A percentile compares a stretch with the other conserved stretches of the same genome.
Evolutionary conservation across 2,329 filamentous ascomycete genomes (phyloP).

Genomic region (Plectosphaerella sp.): DNA sequence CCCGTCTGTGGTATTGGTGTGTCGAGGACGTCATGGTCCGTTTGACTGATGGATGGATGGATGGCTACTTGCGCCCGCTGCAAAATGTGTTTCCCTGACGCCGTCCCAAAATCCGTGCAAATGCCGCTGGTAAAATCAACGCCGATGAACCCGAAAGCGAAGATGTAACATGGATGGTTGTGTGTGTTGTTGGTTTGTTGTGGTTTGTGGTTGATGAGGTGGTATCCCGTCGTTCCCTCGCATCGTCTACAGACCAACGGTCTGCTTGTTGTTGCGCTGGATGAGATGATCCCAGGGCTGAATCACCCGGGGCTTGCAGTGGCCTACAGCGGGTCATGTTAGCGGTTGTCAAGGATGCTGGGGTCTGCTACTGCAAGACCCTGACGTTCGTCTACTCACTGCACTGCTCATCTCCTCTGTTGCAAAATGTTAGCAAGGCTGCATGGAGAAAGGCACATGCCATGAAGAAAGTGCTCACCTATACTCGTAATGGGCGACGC

Average conservation of each 20-base stretch:
- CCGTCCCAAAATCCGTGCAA: background rate
- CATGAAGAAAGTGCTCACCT: conserved; percentile 24
- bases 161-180: background rate
- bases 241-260: conserved; percentile 8
- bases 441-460: background rate
- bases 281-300: conserved; percentile 31
- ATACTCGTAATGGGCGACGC: conserved; percentile 40
- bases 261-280: conserved; percentile 23
- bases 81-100: background rate
- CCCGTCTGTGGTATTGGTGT: no score
- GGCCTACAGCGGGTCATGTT: conserved; percentile 16
- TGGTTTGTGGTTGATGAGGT: background rate
- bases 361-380: background rate
- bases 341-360: background rate
- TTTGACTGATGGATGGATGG: no score
- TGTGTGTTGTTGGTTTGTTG: background rate
- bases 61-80: background rate
- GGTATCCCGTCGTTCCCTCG: background rate
- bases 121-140: background rate
- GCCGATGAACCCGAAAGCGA: background rate
- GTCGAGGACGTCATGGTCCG: no score
- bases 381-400: conserved; percentile 27
- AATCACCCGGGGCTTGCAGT: conserved; percentile 30
- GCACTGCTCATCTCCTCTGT: conserved; percentile 39
- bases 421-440: conserved; percentile 16